These are phyloP conservation scores for Phytopythium cucurbitacearum DNA, from an alignment of 352 stramenopile species.

Conservation along the genomic window DNA sequence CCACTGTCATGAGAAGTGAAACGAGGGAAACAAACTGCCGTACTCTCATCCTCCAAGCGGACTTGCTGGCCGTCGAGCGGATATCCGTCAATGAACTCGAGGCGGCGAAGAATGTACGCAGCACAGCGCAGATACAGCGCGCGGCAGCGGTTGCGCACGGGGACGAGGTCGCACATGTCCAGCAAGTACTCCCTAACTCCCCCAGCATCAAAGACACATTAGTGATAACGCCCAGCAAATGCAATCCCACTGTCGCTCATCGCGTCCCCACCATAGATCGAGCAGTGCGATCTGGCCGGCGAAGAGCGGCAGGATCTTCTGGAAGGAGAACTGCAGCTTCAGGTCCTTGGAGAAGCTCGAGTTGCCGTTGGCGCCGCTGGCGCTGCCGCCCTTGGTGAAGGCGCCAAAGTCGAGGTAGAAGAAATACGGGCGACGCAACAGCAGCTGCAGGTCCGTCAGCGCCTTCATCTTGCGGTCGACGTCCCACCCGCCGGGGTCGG, in stretches of 20 bases:
- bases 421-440: slow-evolving; percentile 69
- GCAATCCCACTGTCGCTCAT: not conserved
- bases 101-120: slow-evolving; percentile 66
- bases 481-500: slow-evolving; percentile 69
- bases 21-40: not conserved
- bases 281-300: slow-evolving; percentile 68
- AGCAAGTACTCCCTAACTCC: slow-evolving; percentile 64
- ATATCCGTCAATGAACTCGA: slow-evolving; percentile 75
- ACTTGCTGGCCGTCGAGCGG: slow-evolving; percentile 51
- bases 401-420: slow-evolving; percentile 71
- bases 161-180: slow-evolving; percentile 78
- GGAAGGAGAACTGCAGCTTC: slow-evolving; percentile 62
- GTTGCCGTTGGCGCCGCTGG: slow-evolving; percentile 12
- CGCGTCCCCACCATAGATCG: slow-evolving; percentile 52
- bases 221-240: not conserved
- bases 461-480: slow-evolving; percentile 76
- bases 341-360: slow-evolving; percentile 33
- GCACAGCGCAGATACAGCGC: slow-evolving; percentile 67
- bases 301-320: slow-evolving; percentile 66
- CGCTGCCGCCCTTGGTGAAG: slow-evolving; percentile 15
- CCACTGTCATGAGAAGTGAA: slow-evolving; percentile 1
- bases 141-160: slow-evolving; percentile 63
- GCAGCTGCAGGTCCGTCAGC: slow-evolving; percentile 50
- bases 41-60: slow-evolving; percentile 36
- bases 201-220: slow-evolving; percentile 4